These are phyloP conservation scores for Uromyces viciae-fabae DNA, from an alignment of 1,284 basidiomycete species.

Conservation along the genomic window DNA sequence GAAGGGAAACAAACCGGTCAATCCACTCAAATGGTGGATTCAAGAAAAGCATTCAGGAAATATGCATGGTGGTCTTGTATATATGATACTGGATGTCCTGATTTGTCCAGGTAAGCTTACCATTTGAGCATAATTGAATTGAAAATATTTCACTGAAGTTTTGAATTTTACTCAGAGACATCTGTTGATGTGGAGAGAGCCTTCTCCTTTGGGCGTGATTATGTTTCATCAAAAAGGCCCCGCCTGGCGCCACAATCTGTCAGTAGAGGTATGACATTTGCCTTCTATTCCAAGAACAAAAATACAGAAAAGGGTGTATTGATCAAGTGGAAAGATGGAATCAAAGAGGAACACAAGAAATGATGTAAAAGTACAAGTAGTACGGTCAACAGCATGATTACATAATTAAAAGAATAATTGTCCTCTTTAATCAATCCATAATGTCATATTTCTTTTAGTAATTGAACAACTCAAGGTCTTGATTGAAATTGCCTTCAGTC, in stretches of 20 bases:
- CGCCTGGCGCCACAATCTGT: background rate
- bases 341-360: background rate
- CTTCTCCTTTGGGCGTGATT: background rate
- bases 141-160: background rate
- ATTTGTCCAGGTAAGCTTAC: background rate
- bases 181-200: background rate
- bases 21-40: background rate
- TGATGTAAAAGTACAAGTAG: too few relatives aligned
- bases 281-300: background rate
- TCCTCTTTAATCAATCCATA: too few relatives aligned
- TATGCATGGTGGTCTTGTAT: background rate
- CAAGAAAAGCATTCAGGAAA: background rate
- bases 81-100: slow-evolving; percentile 5
- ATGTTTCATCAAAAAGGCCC: background rate
- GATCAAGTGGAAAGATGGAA: background rate
- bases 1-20: background rate
- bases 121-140: background rate
- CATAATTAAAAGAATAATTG: too few relatives aligned
- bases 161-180: background rate
- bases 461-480: too few relatives aligned
- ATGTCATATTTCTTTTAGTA: too few relatives aligned
- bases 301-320: background rate
- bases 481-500: too few relatives aligned
- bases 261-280: background rate
- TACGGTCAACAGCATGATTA: too few relatives aligned